phyloP scores from a whole-genome alignment of 176 grass and related monocot species.

The Oryza officinalis region DNA sequence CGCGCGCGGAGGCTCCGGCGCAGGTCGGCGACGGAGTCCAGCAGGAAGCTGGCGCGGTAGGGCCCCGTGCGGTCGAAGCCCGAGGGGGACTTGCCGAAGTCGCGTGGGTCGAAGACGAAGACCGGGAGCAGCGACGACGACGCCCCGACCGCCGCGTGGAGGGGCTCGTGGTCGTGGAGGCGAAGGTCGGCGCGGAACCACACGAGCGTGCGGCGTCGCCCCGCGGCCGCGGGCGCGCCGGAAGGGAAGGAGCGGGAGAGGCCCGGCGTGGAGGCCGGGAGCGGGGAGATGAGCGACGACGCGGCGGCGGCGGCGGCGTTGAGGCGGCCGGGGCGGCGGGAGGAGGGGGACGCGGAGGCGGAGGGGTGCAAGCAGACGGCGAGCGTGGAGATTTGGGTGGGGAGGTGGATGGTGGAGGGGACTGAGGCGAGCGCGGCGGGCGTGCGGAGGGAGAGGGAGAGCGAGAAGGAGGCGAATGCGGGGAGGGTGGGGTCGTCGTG shows the following conservation, averaged over 20 bases:
- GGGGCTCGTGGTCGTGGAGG: conserved; percentile 78
- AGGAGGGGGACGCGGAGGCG: conserved; percentile 28
- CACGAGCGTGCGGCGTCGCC: conserved; percentile 71
- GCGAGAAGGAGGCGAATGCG: conserved; percentile 55
- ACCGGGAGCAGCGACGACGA: conserved; percentile 79
- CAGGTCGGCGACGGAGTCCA: conserved; percentile 87
- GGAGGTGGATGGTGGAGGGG: conserved; percentile 58
- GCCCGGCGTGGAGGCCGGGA: conserved; percentile 43
- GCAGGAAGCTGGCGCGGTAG: conserved; percentile 71
- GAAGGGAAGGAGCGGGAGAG: conserved; percentile 52
- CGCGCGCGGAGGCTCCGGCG: conserved; percentile 60
- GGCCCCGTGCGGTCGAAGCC: conserved; percentile 74
- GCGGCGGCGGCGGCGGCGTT: conserved; percentile 58
- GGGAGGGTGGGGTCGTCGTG: conserved; percentile 51
- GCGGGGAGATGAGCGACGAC: conserved; percentile 56
- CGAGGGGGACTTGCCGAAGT: conserved; percentile 63
- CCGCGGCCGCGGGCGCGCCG: conserved; percentile 45
- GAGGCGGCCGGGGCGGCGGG: conserved; percentile 29
- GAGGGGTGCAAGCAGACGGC: conserved; percentile 51
- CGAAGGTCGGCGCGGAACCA: conserved; percentile 88
- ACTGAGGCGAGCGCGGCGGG: conserved; percentile 40
- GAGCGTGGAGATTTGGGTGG: conserved; percentile 60
- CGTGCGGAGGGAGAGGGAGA: conserved; percentile 47
- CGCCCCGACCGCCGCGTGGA: conserved; percentile 45
- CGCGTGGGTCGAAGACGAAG: conserved; percentile 78